Evolutionary conservation across 441 rosid species (phyloP), one percentile per base, ranked within the genome.

Genomic region (Theobroma grandiflorum): DNA sequence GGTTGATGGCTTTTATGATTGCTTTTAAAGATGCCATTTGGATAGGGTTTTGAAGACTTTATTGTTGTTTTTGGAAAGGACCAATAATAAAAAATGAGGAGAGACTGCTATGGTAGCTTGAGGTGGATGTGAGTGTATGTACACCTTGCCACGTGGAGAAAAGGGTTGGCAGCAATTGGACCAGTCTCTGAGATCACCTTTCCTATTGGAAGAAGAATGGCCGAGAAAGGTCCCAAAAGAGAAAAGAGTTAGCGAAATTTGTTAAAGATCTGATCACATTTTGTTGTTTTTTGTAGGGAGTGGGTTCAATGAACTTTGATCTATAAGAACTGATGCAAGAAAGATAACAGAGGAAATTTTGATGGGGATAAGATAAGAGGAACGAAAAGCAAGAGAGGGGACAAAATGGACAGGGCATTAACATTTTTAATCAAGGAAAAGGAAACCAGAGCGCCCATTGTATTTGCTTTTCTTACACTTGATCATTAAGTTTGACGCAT

Each of bases 31-130:
- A 66, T 7, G 26, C 49, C 11, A 50, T 33, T 65, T 20, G 79
- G 79, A 76, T 76, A 76, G 35, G 63, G 59, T 64, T 63, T 64
- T 37, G 49, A 38, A 11, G 75, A 16, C 10, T 8, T 33, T 26
- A 26, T 26, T 26, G 1, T 26, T 26, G 31, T 26, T 26, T 26
- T 26, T 26, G 31, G 0, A 0, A 26, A 26, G 1, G 1, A 26
- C 0, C 31, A 26, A 26, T n/a, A n/a, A 9, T n/a, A 43, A 1
- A 31, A 15, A 2, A 49, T 16, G 37, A 42, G 8, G 53, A 45
- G 16, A 61, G 37, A 8, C 3, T 43, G 45, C 16, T 20, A 15
- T n/a, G 40, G 14, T 37, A 18, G 10, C 49, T 2, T 53, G 11
- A 57, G 33, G 38, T 40, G 38, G 33, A 42, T 74, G 55, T 8